Base-by-base conservation (phyloP, 1,284 basidiomycete species). In the Xanthoconium separans region DNA sequence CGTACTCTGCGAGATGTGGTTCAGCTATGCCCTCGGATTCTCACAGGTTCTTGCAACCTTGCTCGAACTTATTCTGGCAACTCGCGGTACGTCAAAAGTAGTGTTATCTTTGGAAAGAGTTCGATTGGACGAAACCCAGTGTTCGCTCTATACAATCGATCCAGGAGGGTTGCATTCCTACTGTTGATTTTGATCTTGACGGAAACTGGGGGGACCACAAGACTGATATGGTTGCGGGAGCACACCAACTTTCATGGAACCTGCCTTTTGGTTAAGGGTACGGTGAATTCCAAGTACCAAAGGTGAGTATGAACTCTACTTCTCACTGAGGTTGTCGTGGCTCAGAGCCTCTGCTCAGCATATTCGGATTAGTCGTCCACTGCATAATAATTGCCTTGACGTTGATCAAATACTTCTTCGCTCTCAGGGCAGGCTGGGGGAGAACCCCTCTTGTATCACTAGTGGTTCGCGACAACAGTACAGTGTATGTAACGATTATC, bases 81-180 rank as follows among this genome's bases (percentile, higher is more conserved):
- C 27, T 44, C 63, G 62, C 11, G 44, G 62, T 65, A 48, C 54
- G 65, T 55, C 22, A 2, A 50, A 41, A 2, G 3, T 18, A 2
- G 41, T 40, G 37, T 41, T 15, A 29, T 3, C 4, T 0, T 29
- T 40, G n/a, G 2, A 27, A 13, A 6, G 20, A 34, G 40, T 37
- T 44, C 15, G 16, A 20, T 13, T 34, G 29, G 12, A 58, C 40
- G n/a, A 22, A 27, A 6, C 6, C 10, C n/a, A 63, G 62, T 65
- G 24, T 55, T 55, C 30, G 62, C 58, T 24, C 39, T 66, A 6
- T 63, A 63, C n/a, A 65, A 66, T 10, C 51, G 47, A 45, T 64
- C 65, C 15, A 61, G 24, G 16, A 55, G 6, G 20, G 29, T 67
- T 10, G 52, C 22, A 10, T 30, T 57, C 27, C 11, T 64, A 2